Percentiles rank a stretch among this genome's conserved stretches.
Evolutionary conservation across 345 rosid genomes (phyloP).

Genomic region (Linum lewisii): DNA sequence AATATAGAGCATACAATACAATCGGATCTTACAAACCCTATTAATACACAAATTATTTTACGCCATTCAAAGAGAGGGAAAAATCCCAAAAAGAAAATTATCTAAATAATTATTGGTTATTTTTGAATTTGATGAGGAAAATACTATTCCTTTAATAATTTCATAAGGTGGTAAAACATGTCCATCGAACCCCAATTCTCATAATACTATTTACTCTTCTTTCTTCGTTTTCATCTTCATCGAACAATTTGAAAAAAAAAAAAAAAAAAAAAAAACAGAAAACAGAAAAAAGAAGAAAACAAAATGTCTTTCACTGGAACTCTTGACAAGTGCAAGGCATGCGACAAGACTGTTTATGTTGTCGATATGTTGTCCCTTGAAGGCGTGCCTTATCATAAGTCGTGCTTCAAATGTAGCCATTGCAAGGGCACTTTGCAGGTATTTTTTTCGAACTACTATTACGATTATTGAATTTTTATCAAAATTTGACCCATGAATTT

Average conservation of each 20-base stretch:
- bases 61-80: not conserved
- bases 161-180: not conserved
- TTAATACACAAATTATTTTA: too few species aligned
- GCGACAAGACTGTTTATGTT: conserved; percentile 83
- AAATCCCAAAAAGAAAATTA: not conserved
- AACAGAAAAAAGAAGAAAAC: not conserved
- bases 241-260: too few species aligned
- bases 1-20: not conserved
- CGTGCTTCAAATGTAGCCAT: conserved; percentile 86
- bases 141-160: too few species aligned
- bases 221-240: too few species aligned
- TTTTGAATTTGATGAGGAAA: too few species aligned
- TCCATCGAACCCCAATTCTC: not conserved
- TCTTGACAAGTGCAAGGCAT: conserved; percentile 79
- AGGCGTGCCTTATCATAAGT: conserved; percentile 78
- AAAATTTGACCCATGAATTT: too few species aligned
- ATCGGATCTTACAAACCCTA: not conserved
- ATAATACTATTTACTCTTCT: not conserved
- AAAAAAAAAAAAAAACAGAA: too few species aligned
- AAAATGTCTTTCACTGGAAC: conserved; percentile 89
- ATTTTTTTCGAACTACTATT: conserved; percentile 1
- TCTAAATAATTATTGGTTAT: not conserved
- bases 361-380: conserved; percentile 80
- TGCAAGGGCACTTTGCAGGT: conserved; percentile 89
- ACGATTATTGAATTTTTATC: not conserved